phyloP scores from a whole-genome alignment of 139 green algal species.

The Chlorella sp. region DNA sequence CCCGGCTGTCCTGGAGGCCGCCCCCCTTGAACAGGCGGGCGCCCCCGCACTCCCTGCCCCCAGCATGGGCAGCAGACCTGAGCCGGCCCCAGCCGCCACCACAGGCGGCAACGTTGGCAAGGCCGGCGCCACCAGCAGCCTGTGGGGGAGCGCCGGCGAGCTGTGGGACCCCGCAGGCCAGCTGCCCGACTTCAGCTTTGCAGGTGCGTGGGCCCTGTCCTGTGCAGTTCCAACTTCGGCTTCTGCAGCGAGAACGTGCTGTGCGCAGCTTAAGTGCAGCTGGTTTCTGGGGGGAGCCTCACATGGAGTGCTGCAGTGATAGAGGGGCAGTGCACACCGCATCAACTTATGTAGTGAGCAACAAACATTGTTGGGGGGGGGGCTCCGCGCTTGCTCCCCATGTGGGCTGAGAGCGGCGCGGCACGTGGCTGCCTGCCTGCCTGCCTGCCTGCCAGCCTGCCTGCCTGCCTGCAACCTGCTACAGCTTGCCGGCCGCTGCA shows the following conservation, averaged over 20 bases:
- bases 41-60: no score
- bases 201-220: not conserved
- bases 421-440: not conserved
- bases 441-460: not conserved
- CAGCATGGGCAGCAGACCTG: no score
- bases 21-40: no score
- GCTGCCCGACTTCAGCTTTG: constrained; percentile 5
- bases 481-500: not conserved
- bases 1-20: no score
- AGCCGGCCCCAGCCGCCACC: no score
- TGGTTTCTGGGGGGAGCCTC: no score
- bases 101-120: not conserved
- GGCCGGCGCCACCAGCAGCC: not conserved
- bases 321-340: no score
- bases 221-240: not conserved
- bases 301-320: no score
- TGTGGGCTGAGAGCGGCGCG: no score
- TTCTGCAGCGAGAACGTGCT: not conserved
- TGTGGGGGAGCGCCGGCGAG: not conserved
- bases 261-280: not conserved
- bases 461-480: not conserved
- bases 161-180: not conserved
- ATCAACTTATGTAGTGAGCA: no score
- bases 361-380: not conserved
- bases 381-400: no score